A percentile compares a stretch with the other conserved stretches of the same genome.
These are phyloP conservation scores for Stentor coeruleus DNA, from an alignment of 73 alveolate genomes.

Conservation along the genomic window DNA sequence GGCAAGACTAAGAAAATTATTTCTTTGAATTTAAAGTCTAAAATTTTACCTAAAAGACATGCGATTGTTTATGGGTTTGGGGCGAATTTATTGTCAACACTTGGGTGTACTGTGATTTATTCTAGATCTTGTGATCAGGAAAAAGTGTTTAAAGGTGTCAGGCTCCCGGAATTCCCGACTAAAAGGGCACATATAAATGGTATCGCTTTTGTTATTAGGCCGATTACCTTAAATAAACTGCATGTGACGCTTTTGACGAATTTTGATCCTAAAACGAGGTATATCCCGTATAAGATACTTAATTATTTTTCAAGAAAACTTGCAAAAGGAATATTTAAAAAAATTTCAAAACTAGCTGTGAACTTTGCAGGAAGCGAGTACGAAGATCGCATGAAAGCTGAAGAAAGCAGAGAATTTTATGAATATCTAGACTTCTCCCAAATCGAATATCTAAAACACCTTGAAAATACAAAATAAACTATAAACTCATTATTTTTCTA, in stretches of 20 bases:
- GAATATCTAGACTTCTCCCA: not conserved
- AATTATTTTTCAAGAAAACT: slow-evolving; percentile 18
- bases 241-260: not conserved
- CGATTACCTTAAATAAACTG: not conserved
- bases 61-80: slow-evolving; percentile 8
- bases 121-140: slow-evolving; percentile 8
- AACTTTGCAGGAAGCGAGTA: slow-evolving; percentile 24
- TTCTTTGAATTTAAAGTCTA: not conserved
- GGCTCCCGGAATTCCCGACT: not conserved
- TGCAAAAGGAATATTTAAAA: slow-evolving; percentile 5
- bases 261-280: not conserved
- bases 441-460: not conserved
- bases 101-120: not conserved
- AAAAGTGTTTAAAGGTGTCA: not conserved
- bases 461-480: no score
- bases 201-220: not conserved
- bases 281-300: not conserved
- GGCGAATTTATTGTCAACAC: not conserved
- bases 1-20: not conserved
- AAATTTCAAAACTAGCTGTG: not conserved
- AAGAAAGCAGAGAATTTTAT: slow-evolving; percentile 5
- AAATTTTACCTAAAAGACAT: not conserved
- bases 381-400: slow-evolving; percentile 1
- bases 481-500: no score
- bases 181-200: not conserved